Evolutionary conservation across 768 basidiomycete genomes (phyloP), one percentile per base, ranked within the genome.

Genomic region (Rhodosporidiobolus sp.): DNA sequence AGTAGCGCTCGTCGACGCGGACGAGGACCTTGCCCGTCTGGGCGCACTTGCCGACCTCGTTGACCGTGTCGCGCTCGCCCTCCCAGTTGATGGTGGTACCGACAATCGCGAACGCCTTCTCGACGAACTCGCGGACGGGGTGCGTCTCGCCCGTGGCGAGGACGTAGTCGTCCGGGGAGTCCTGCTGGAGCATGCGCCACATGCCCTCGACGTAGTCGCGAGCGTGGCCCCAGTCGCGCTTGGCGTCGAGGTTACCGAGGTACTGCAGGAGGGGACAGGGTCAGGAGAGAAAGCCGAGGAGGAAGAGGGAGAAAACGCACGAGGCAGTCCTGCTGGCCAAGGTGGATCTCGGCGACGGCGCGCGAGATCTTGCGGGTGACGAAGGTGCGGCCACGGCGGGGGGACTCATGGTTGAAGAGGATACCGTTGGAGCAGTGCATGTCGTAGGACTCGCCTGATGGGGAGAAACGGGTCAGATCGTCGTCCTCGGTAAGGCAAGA

Each of bases 351-450:
- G 14, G 94, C 94, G 26, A 88, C 94, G 17, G 94, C 94, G 71
- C 94, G 85, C 56, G 90, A 85, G 78, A 97, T 96, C 84, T 97
- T 97, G 79, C 94, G 86, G 53, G 94, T 96, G 77, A 97, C 94
- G 83, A 97, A 97, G 14, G 94, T 97, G 80, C 94, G 84, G 30
- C 94, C 94, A 77, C 94, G 86, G 61, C 94, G 86, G 22, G 95
- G 94, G 77, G 93, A 95, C 83, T 98, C 94, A 82, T 97, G 94
- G 80, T 97, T 96, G 88, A 96, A 98, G 77, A 97, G 82, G 79
- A 98, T 97, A 59, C 94, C 94, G 81, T 96, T 96, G 82, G 91
- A 94, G 26, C 93, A 91, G 83, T 88, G 94, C 90, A 98, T 94
- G 74, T 89, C 91, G 79, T 98, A 98, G 57, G 93, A 89, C 83